Base-by-base conservation (phyloP, 805 yeast species). In the Saccharomycopsis sp. region DNA sequence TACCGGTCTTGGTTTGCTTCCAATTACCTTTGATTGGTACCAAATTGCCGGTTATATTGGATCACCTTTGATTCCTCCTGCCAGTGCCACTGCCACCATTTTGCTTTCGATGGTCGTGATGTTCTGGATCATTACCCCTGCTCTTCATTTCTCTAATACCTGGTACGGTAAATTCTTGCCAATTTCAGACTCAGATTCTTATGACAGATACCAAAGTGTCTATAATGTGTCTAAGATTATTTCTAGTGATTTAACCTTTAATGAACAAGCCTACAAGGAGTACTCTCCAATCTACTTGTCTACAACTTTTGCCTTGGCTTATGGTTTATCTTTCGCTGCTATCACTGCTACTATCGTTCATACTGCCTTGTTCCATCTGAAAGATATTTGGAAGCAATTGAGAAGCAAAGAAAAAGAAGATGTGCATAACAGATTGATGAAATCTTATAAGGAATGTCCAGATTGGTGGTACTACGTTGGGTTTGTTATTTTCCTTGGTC, bases 1-100 rank as follows among this genome's bases (percentile, higher is more conserved):
- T 8, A 71, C 81, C 15, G 92, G 92, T 14, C 71, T 85, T 60
- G 90, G 89, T 20, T 66, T 84, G 67, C 69, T 84, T 63, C 91
- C 91, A 9, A 68, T 84, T 52, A 81, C 87, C 17, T 84, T 86
- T 65, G 89, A 85, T 70, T 86, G 89, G 89, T 79, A 79, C 65
- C 82, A 82, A 66, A 73, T 84, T 47, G 78, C 83, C 7, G 74
- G 72, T 35, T 79, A 76, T 69, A 71, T 81, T 62, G 84, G 84
- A 17, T 80, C 85, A 20, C 89, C 90, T 9, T 75, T 86, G 66
- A 75, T 83, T 56, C 85, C 88, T 8, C 89, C 90, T 19, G 72
- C 77, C 20, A 73, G 75, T 57, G 77, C 79, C 2, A 68, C 74
- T 47, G 67, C 70, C 23, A 76, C 76, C 56, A 77, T 79, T 25